Conservation (phyloP, 371 early-diverging fungal species). For the Rhizomucor pusillus region DNA sequence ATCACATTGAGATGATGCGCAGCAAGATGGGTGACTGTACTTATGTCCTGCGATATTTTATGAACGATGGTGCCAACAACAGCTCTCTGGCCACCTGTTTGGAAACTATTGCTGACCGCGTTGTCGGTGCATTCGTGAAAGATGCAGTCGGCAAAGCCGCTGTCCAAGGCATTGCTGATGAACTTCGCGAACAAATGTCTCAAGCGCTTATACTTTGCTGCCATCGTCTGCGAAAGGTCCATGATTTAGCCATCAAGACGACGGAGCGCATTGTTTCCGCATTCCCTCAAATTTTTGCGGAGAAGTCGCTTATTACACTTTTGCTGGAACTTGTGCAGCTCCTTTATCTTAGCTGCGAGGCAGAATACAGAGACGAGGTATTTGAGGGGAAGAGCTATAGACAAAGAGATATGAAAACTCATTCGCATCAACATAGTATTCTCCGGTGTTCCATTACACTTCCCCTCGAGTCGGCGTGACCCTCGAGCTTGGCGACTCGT, state of each 20-base stretch:
- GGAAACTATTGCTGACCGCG: constrained; percentile 72
- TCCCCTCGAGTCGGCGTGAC: constrained; percentile 64
- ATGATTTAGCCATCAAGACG: constrained; percentile 56
- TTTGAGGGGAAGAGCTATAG: too few relatives aligned
- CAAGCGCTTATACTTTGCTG: constrained; percentile 63
- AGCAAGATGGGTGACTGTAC: constrained; percentile 68
- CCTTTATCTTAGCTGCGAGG: constrained; percentile 79
- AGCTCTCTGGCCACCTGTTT: constrained; percentile 70
- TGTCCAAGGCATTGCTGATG: constrained; percentile 46
- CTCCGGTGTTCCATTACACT: constrained; percentile 70
- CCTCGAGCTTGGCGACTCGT: constrained; percentile 75
- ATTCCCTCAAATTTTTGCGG: constrained; percentile 76
- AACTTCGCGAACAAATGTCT: constrained; percentile 54
- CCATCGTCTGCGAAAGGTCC: constrained; percentile 69
- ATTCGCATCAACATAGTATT: constrained; percentile 41
- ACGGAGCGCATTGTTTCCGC: constrained; percentile 50
- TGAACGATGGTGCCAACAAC: constrained; percentile 78
- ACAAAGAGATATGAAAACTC: neutral
- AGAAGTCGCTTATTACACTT: constrained; percentile 58
- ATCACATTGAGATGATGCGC: constrained; percentile 83
- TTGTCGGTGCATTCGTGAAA: constrained; percentile 49
- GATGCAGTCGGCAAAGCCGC: constrained; percentile 54
- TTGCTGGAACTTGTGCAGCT: constrained; percentile 76
- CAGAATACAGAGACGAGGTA: constrained; percentile 75
- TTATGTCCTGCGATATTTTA: constrained; percentile 77